Base-by-base conservation (phyloP, 2,329 filamentous ascomycete species). In the Teratosphaeriaceae sp. region DNA sequence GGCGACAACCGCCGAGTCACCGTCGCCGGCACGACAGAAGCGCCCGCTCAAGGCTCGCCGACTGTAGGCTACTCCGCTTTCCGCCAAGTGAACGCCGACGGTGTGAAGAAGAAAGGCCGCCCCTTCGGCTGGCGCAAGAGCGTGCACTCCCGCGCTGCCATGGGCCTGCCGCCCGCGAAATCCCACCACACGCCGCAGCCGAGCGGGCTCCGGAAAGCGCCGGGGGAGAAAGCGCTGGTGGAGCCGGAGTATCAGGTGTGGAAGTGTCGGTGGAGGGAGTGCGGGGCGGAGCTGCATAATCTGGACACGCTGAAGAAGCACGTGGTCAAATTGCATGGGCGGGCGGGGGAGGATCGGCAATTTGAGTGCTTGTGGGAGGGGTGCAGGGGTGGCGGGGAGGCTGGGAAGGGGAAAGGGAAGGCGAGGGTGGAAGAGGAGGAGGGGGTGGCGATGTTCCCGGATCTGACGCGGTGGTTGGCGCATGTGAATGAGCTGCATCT, bases 211-310 rank as follows among this genome's bases (percentile, higher is more conserved):
- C n/a, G n/a, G n/a, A n/a, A n/a, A n/a, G n/a, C n/a, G n/a, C n/a
- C n/a, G n/a, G 38, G 27, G 11, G 20, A 23, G 5, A 41, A 33
- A 29, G 18, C 29, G 7, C 20, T 47, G 26, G 45, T 49, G 9
- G 49, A 60, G 29, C 58, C 60, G 0, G 55, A 58, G 22, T 70
- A 66, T 44, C 63, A 66, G 38, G 67, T 75, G 5, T 84, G 72
- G 56, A 66, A 68, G 42, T 84, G 80, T 59, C 59, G 65, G 31
- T 84, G 79, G 80, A 61, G 70, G 40, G 60, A 63, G 1, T 84
- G 80, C 56, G 59, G 61, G 3, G 72, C 75, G 0, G 70, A 80
- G 49, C 63, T 84, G 4, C 80, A 84, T 59, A 83, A 82, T 50
- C 59, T 82, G 12, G 71, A 74, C 7, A 76, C 74, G 0, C 62